Conservation (phyloP, 1,284 basidiomycete species). For the Trichosporon ovoides region DNA sequence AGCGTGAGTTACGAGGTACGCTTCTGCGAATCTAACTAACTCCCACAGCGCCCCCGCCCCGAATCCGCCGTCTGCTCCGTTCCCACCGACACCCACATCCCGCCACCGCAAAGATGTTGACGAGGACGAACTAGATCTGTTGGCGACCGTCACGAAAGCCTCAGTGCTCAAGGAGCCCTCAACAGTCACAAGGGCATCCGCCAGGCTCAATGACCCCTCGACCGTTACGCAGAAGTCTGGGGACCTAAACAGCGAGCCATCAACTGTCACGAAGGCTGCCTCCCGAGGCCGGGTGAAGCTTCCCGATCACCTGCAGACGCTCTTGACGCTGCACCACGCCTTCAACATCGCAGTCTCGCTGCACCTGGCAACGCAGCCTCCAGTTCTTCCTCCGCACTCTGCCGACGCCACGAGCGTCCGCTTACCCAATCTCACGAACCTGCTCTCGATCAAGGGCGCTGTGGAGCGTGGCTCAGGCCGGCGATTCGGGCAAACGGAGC, state of each 20-base stretch:
- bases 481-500: constrained; percentile 42
- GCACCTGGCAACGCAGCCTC: constrained; percentile 47
- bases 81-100: constrained; percentile 10
- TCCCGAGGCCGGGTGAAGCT: constrained; percentile 15
- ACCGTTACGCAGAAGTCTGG: neutral
- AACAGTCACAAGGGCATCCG: too few species aligned
- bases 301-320: constrained; percentile 42
- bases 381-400: constrained; percentile 45
- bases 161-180: too few species aligned
- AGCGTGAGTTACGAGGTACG: too few species aligned
- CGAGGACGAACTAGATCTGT: neutral
- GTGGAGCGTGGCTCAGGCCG: constrained; percentile 44
- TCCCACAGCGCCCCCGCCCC: neutral
- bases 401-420: constrained; percentile 28
- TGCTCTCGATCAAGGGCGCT: constrained; percentile 36
- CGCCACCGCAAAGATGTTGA: neutral
- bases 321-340: constrained; percentile 43
- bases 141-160: too few species aligned
- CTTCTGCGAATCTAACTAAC: too few species aligned
- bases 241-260: neutral
- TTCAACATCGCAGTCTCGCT: constrained; percentile 48
- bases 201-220: too few species aligned
- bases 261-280: neutral
- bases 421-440: constrained; percentile 43
- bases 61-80: constrained; percentile 8